A percentile compares a stretch with the other conserved stretches of the same genome.
These are phyloP conservation scores for Hyphopichia burtonii DNA, from an alignment of 1,139 yeast species.

Conservation along the genomic window DNA sequence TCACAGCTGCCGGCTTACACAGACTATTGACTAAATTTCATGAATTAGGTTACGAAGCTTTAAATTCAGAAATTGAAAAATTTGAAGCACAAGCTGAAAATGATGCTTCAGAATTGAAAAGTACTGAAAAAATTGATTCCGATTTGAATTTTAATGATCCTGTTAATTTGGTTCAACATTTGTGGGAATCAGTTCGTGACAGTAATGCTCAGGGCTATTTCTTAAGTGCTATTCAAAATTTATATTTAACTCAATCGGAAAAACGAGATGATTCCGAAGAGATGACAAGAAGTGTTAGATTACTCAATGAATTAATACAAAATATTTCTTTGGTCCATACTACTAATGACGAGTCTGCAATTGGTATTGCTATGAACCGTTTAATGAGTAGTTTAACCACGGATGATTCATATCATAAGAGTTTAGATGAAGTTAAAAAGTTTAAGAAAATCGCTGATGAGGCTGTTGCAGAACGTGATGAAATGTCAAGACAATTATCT, in stretches of 20 bases:
- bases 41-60: constrained; percentile 59
- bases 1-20: constrained; percentile 73
- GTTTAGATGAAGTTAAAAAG: constrained; percentile 69
- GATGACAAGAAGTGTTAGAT: constrained; percentile 63
- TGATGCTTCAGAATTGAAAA: constrained; percentile 67
- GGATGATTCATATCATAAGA: constrained; percentile 85
- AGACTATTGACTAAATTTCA: constrained; percentile 62
- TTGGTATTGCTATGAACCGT: constrained; percentile 81
- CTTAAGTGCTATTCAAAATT: constrained; percentile 78
- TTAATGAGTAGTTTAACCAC: constrained; percentile 78
- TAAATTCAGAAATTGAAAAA: constrained; percentile 64
- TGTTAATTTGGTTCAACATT: constrained; percentile 60
- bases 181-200: constrained; percentile 71
- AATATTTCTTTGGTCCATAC: constrained; percentile 70
- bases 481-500: constrained; percentile 67
- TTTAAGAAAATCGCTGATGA: constrained; percentile 70
- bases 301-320: constrained; percentile 81
- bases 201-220: constrained; percentile 73
- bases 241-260: constrained; percentile 71
- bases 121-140: constrained; percentile 59
- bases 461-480: constrained; percentile 83
- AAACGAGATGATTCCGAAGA: constrained; percentile 48
- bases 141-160: constrained; percentile 74
- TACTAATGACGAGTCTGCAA: constrained; percentile 69
- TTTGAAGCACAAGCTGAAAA: constrained; percentile 65